Evolutionary conservation across 164 flowering plant species (phyloP), one percentile per base, ranked within the genome.

Genomic region (Nymphaea colorata): DNA sequence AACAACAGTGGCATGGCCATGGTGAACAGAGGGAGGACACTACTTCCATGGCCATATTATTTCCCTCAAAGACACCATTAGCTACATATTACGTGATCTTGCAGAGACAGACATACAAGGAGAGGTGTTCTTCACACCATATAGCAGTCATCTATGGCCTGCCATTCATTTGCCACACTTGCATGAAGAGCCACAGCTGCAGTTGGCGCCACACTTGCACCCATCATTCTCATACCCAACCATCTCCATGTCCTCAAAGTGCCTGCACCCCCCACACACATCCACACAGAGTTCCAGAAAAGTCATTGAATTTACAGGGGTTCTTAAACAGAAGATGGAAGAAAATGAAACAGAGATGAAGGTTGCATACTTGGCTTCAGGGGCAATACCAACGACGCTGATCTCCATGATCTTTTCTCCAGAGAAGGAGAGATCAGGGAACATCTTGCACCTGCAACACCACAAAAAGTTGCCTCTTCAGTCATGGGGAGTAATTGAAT

Each of bases 371-470:
- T 51, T 51, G 57, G 57, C 14, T 51, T 44, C 59, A 11, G 90
- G 81, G 0, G 85, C 82, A 59, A 82, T 76, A 1, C 86, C 86
- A 5, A 77, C 18, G 59, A 82, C 69, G 47, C 79, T 45, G 43
- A 82, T 73, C 73, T 74, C 79, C 36, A 78, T 67, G 71, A 72
- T 78, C 68, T 42, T 70, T 76, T 83, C 85, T 5, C 43, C 75
- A 62, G 82, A 43, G 73, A 66, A 73, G 68, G 75, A 62, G 61
- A 82, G 3, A 69, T 81, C 88, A 15, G 88, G 83, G 74, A 73
- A 81, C 84, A 75, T 83, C 67, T 69, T 68, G 80, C 86, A 85
- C n/a, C 88, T 85, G 79, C 79, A 69, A 42, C 67, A 44, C n/a
- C 8, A 55, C 4, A 15, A 18, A 59, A 60, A 12, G 65, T 36